Evolutionary conservation across 2,329 filamentous ascomycete species (phyloP).

Genomic region (Trichoderma sp.): DNA sequence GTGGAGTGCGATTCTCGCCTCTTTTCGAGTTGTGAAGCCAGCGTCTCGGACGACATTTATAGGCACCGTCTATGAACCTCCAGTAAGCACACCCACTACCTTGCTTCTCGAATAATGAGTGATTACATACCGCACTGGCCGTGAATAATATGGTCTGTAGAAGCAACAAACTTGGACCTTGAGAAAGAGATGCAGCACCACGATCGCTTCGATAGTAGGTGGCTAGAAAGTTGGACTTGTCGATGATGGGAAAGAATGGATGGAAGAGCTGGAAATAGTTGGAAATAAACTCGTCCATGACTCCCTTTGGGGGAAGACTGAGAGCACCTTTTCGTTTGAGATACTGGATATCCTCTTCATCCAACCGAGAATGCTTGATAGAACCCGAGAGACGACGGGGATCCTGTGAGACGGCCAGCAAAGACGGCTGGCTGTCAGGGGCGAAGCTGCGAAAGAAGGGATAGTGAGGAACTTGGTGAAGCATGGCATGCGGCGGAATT

Average conservation of each 20-base stretch:
- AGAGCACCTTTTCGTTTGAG: slow-evolving; percentile 22
- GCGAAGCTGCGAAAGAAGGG: slow-evolving; percentile 20
- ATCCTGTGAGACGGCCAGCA: neutral
- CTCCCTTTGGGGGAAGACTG: slow-evolving; percentile 17
- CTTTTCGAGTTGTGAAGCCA: slow-evolving; percentile 18
- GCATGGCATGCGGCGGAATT: neutral
- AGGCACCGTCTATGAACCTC: neutral
- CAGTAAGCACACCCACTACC: neutral
- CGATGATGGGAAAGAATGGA: slow-evolving; percentile 24
- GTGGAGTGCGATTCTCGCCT: slow-evolving; percentile 20
- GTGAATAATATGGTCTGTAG: slow-evolving; percentile 16
- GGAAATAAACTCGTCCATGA: slow-evolving; percentile 22
- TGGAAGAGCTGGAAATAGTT: slow-evolving; percentile 24
- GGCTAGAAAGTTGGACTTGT: slow-evolving; percentile 20
- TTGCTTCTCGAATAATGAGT: neutral
- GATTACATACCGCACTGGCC: slow-evolving; percentile 8
- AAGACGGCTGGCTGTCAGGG: neutral
- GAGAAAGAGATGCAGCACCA: neutral
- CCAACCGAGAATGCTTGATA: neutral
- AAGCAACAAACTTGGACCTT: slow-evolving; percentile 3
- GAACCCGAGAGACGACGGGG: neutral
- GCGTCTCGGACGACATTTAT: neutral
- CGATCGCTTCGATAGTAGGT: slow-evolving; percentile 16
- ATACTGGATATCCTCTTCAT: slow-evolving; percentile 22
- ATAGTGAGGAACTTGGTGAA: slow-evolving; percentile 20